phyloP scores from a whole-genome alignment of 371 early-diverging fungal species.

The Mortierella sp. region DNA sequence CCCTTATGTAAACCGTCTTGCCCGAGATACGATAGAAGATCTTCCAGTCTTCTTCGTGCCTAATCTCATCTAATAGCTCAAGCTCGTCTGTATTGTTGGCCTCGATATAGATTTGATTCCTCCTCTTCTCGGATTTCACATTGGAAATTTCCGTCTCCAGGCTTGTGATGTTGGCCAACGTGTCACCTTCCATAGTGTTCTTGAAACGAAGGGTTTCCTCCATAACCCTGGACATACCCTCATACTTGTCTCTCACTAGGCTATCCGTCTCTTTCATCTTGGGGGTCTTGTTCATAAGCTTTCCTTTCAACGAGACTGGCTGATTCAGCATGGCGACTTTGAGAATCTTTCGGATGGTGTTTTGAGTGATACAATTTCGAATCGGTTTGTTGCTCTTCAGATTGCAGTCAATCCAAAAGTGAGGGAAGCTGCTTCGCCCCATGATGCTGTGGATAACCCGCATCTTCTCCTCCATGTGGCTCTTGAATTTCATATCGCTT shows the following conservation, averaged over 20 bases:
- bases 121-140: not conserved
- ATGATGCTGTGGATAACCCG: not conserved
- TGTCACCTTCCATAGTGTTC: not conserved
- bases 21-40: no score
- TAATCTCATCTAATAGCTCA: no score
- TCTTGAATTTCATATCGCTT: not conserved
- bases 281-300: constrained; percentile 6
- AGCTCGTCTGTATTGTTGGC: no score
- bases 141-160: not conserved
- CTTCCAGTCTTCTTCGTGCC: no score
- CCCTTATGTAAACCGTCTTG: no score
- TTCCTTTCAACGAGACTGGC: constrained; percentile 4
- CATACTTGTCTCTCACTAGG: not conserved
- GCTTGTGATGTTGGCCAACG: not conserved
- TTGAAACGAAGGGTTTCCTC: constrained; percentile 7
- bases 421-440: constrained; percentile 2
- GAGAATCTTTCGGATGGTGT: constrained; percentile 12
- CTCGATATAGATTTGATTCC: no score
- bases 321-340: not conserved
- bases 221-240: not conserved
- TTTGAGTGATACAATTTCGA: constrained; percentile 16
- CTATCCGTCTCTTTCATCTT: constrained; percentile 7
- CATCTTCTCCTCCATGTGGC: not conserved
- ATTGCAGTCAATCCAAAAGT: constrained; percentile 22
- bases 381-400: constrained; percentile 7